Percentiles rank a stretch among this genome's conserved stretches.
Conservation (phyloP, 116 monocot genomes). For the Zostera marina region DNA sequence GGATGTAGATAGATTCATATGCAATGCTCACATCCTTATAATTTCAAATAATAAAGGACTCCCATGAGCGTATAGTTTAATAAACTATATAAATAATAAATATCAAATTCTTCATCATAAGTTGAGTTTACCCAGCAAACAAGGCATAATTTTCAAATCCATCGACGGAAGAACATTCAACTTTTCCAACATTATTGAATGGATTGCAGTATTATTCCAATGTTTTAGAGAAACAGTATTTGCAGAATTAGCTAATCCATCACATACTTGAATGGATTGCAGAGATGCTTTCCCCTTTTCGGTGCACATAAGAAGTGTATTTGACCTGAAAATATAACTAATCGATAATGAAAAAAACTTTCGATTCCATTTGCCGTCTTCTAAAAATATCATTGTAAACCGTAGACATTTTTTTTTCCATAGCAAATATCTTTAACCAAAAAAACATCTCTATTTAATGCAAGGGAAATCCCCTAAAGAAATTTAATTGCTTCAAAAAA, state of each 20-base stretch:
- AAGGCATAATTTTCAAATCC: slow-evolving; percentile 50
- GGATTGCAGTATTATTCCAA: no score
- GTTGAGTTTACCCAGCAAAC: slow-evolving; percentile 75
- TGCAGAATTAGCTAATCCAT: slow-evolving; percentile 12
- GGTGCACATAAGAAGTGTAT: slow-evolving; percentile 42
- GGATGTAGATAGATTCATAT: no score
- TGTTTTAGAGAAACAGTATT: slow-evolving; percentile 16
- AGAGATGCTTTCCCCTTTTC: slow-evolving; percentile 57
- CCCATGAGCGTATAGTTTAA: no score
- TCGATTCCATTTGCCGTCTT: background rate
- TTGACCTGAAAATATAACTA: slow-evolving; percentile 25
- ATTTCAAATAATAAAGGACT: no score
- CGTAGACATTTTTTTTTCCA: no score
- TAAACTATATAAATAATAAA: no score
- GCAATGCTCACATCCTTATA: no score
- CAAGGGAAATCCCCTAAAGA: no score
- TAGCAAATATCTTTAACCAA: no score
- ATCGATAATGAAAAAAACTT: background rate
- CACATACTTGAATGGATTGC: slow-evolving; percentile 23
- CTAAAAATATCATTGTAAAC: background rate
- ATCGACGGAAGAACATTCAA: slow-evolving; percentile 59
- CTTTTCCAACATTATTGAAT: slow-evolving; percentile 43
- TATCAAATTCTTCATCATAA: background rate
- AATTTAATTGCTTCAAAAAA: no score
- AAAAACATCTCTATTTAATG: no score